Base-by-base conservation (phyloP, 2,329 filamentous ascomycete genomes). In the Leptographium flavum region DNA sequence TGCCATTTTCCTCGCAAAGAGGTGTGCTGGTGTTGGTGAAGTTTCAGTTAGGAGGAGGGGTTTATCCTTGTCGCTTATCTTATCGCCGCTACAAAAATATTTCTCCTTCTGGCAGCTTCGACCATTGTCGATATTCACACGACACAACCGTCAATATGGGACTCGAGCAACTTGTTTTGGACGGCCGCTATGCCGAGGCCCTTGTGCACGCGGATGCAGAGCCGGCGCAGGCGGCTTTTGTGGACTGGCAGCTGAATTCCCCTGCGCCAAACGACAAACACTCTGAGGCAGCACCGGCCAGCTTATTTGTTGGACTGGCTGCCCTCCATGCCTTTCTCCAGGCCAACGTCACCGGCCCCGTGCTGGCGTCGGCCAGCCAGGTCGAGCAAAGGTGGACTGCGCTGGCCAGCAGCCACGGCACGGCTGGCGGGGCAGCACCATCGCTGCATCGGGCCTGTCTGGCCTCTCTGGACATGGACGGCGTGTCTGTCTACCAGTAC, bases 321-420 rank as follows among this genome's bases (percentile, higher is more conserved):
- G 75, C 81, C 2, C 69, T 94, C 11, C 74, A 86, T 56, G 76
- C 81, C 11, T 95, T 94, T 58, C 63, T 94, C 15, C 88, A 95
- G 60, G 78, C 79, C 1, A 94, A 87, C 58, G 83, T 93, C 45
- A 94, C 88, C 4, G 88, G 88, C 0, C 88, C 88, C 1, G 81
- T 87, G 0, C 66, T 94, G n/a, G 64, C 68, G 6, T 43, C 47
- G 4, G 48, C 53, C 0, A 39, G 33, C 43, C 53, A 36, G 36
- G 45, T 70, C n/a, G 59, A 64, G 28, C 48, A 50, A 2, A 52
- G 61, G 4, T 65, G 73, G 45, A 54, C 36, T 10, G 49, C 21
- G 50, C 22, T 15, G 33, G 49, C 35, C 23, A 14, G 23, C 37
- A 25, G 14, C 22, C 21, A 41, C 41, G 3, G n/a, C 21, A n/a